Base-by-base conservation (phyloP, 306 rosid genomes). In the Aeschynomene evenia region DNA sequence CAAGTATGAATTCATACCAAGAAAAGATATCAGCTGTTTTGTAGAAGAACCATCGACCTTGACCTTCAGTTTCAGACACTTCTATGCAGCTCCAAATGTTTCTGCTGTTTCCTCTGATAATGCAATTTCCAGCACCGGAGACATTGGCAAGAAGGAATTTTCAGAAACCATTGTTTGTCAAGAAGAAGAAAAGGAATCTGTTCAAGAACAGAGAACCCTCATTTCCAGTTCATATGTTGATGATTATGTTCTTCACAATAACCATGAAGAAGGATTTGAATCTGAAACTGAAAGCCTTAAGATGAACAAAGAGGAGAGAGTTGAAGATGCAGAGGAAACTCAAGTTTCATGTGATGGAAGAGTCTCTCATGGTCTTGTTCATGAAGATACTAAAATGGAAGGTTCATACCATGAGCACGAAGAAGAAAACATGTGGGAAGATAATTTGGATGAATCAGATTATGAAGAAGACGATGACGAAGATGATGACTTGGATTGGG, bases 401-500 rank as follows among this genome's bases (percentile, higher is more conserved):
- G 37, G 21, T 45, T 20, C 66, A 46, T 12, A 29, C 14, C 50
- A 33, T 26, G 57, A 28, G n/a, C n/a, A n/a, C n/a, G n/a, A n/a
- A 19, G 68, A 63, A 31, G 73, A 70, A 53, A 63, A 16, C 6
- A 55, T 2, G 19, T 49, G 45, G 34, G 66, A 49, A 74, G 70
- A 74, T 13, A 53, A 51, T 8, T 58, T 50, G 14, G 36, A 49
- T 42, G 71, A 51, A 18, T 42, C n/a, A 2, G 66, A 70, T 26
- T 63, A 9, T 4, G 79, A 77, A 13, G 46, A 67, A 12, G 55
- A 66, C 11, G 84, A 79, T 8, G 66, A 33, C 2, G 90, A 72
- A 24, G 86, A 81, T 3, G 65, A 34, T 12, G 90, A 76, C 20
- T 71, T 52, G 20, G 66, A 50, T 4, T 79, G 86, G 81, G 90